Evolutionary conservation across 768 basidiomycete genomes (phyloP), one percentile per base, ranked within the genome.

Genomic region (Solioccasus polychromus): DNA sequence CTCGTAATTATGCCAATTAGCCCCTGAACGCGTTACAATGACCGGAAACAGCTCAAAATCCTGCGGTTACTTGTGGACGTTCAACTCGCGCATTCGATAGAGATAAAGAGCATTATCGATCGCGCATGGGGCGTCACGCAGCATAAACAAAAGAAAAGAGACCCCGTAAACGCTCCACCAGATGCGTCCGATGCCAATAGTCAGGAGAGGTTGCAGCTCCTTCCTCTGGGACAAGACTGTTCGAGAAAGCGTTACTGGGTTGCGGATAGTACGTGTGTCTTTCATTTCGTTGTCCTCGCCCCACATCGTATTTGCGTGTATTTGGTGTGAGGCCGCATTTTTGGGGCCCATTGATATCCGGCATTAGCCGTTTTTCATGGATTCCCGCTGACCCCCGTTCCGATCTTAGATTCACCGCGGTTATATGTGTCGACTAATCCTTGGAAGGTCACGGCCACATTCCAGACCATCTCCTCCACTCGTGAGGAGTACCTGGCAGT

Each of bases 381-480:
- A 59, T 61, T 61, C 44, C 57, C 49, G 64, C 66, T 67, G 59
- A 68, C 66, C 49, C 45, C 55, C 45, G 51, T 51, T 57, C 45
- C 47, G 53, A 56, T 64, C 62, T 63, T 59, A 92, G 90, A 89
- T 71, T 92, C 91, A 37, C 88, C 90, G 20, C 81, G 91, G 48
- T 68, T 92, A 42, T 93, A 89, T 59, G 70, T 78, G 30, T 92
- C 90, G 26, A 88, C 86, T 12, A 93, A 93, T 65, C 91, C 91
- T 18, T 93, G 88, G 89, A 93, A 92, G 70, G 83, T 83, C 34
- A 80, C 83, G 8, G 83, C 88, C 25, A 83, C 84, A 14, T 87
- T 92, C 58, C 75, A 82, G 55, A 74, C 83, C 10, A 67, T 85
- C 42, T 78, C 86, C 12, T 83, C 85, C 4, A 83, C 86, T 12